Evolutionary conservation across 2,329 filamentous ascomycete species (phyloP), one percentile per base, ranked within the genome.

Genomic region (Cytospora paraplurivora): DNA sequence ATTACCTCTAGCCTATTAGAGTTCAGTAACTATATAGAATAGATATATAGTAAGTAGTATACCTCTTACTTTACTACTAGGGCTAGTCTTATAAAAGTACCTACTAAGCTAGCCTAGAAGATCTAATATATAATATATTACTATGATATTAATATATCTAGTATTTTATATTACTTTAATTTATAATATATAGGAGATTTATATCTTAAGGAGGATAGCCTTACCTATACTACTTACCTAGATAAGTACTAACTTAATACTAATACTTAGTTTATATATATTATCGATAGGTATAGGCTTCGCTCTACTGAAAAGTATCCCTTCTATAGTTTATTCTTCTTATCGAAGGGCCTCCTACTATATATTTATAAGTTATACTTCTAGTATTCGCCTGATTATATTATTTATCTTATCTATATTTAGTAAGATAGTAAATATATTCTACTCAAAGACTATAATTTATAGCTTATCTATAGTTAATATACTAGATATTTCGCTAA

Each of bases 321-420:
- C 21, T 54, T 54, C 21, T 54, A 21, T 38, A 21, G 21, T 37
- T 17, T 19, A 19, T 12, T 54, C 52, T 54, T 54, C 34, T 1
- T 6, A 15, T 34, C n/a, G 10, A 34, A 37, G 19, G 52, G 33
- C 3, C 2, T 54, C 33, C 11, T 10, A 33, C 12, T 54, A 19
- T 19, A 54, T 37, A 54, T 54, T 8, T 17, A 17, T 37, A 54
- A 38, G n/a, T 5, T 15, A 54, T 37, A 54, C 34, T 54, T 54
- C 8, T 11, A 37, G 5, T 34, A 21, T 13, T 33, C n/a, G 34
- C 8, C 11, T 21, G 32, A 21, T 7, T 8, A 4, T 13, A 13
- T 54, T 6, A 17, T 37, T 21, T 54, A 8, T 54, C 34, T 15
- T 12, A 34, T 54, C 8, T 54, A 19, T 37, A 37, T 13, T 1